phyloP scores from a whole-genome alignment of 768 basidiomycete species.

The Tylopilus balloui region DNA sequence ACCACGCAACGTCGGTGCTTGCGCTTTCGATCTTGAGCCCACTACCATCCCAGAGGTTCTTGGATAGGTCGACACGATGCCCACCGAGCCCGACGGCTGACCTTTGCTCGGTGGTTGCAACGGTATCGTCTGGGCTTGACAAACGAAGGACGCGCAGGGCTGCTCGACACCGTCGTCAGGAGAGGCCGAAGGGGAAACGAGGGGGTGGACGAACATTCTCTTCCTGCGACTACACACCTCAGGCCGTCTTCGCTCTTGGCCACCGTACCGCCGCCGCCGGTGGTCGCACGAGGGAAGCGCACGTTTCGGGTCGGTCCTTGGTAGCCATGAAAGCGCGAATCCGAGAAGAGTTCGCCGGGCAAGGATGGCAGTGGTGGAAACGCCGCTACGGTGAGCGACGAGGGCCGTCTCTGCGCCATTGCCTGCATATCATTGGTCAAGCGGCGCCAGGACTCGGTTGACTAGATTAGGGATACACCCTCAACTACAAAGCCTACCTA shows the following conservation, averaged over 20 bases:
- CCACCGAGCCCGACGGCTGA: constrained; percentile 54
- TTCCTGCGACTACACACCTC: constrained; percentile 71
- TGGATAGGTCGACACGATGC: constrained; percentile 63
- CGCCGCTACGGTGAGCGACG: constrained; percentile 17
- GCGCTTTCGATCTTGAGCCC: constrained; percentile 76
- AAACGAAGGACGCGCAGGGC: constrained; percentile 60
- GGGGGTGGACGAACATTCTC: constrained; percentile 53
- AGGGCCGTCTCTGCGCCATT: constrained; percentile 24
- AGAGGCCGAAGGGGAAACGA: background rate
- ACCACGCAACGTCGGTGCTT: constrained; percentile 81
- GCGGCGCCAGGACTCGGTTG: background rate
- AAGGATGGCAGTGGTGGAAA: constrained; percentile 6
- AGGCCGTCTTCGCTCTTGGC: constrained; percentile 63
- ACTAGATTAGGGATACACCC: constrained; percentile 12
- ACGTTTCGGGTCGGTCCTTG: constrained; percentile 49
- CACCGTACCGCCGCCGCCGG: constrained; percentile 61
- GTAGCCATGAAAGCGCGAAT: constrained; percentile 42
- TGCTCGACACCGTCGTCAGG: constrained; percentile 26
- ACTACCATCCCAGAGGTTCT: constrained; percentile 75
- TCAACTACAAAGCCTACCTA: background rate
- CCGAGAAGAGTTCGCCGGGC: constrained; percentile 34
- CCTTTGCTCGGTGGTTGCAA: constrained; percentile 46
- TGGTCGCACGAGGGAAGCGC: constrained; percentile 54
- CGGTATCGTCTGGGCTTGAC: constrained; percentile 41
- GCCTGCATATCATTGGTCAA: constrained; percentile 16